Evolutionary conservation across 2,329 filamentous ascomycete genomes (phyloP), one percentile per base, ranked within the genome.

Genomic region (Penicillium oxalicum): DNA sequence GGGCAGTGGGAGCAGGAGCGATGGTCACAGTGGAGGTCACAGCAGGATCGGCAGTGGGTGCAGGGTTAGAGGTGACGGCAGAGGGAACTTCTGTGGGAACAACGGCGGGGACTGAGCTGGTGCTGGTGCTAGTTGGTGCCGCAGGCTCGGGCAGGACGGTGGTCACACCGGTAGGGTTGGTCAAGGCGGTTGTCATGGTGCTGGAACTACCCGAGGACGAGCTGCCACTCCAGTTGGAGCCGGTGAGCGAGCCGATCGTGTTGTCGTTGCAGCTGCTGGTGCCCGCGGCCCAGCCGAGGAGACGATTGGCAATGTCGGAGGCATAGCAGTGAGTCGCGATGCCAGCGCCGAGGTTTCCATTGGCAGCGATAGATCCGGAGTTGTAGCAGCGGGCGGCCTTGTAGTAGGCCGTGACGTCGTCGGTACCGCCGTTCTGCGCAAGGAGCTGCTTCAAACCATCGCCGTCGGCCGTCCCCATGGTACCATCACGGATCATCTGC

Each of bases 321-420:
- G 50, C 48, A 37, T 64, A 65, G 56, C 61, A 64, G 50, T 55
- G 53, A 13, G 62, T 64, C 9, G 61, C 58, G 18, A 44, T 45
- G n/a, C 60, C 58, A 25, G 52, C 45, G 41, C 58, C 59, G 4
- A 73, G 60, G 48, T 73, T 68, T 1, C 60, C 60, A 4, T 55
- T 56, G 0, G 54, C 5, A 35, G 57, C 61, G 24, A 72, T 56
- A 0, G 61, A 61, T 32, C 71, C 71, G 0, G 71, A 72, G 56
- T 73, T 74, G 59, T 74, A 74, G 39, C 66, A 59, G 26, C 70
- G 59, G 6, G 71, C 69, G 18, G 65, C 70, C 40, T 62, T 63
- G 55, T 63, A 65, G 56, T 56, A 63, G n/a, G 48, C 43, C 3
- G 52, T 32, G 2, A 49, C 64, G 9, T 62, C 63, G 2, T 45